Evolutionary conservation across 2,329 filamentous ascomycete genomes (phyloP), one percentile per base, ranked within the genome.

Genomic region (Xylariaceae sp.): DNA sequence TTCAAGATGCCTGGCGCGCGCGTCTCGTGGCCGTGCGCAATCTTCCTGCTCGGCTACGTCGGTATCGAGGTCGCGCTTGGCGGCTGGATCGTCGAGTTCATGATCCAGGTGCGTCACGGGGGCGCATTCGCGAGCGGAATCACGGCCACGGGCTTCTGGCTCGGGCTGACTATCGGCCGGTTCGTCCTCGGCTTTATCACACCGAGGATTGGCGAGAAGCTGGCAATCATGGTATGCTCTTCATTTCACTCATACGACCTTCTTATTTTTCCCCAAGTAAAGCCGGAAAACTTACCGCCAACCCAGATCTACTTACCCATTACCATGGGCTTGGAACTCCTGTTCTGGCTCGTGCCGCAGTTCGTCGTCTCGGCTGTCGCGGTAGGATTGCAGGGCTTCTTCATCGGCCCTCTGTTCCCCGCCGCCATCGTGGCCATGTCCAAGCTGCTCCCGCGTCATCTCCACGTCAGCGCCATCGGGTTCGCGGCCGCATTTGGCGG

Each of bases 61-160:
- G 86, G 87, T 6, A 69, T 80, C 1, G 85, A 92, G 59, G 82
- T 85, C 31, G 79, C 81, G 0, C 70, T 89, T 0, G 83, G 84
- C 14, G 86, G 86, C 4, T 92, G 86, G 87, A 85, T 92, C 40
- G 82, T 88, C 36, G 79, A 81, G 4, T 90, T 92, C 59, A 90
- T 92, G 84, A 79, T 87, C 17, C 73, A 78, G 23, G 80, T 88
- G 5, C 75, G 87, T 5, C 61, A 79, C n/a, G 84, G 78, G 1
- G 71, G 66, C 3, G 63, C 76, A 0, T 88, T 89, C 50, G 75
- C 77, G 0, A 79, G 78, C 17, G 85, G 85, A 8, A 83, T 90
- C 70, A 79, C 79, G 0, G 80, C 81, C 0, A 88, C 84, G 2
- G 85, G 85, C 0, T 90, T 88, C 61, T 92, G 86, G 86, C 71